Conservation (phyloP, 2,329 filamentous ascomycete species). For the Fusarium sp. region DNA sequence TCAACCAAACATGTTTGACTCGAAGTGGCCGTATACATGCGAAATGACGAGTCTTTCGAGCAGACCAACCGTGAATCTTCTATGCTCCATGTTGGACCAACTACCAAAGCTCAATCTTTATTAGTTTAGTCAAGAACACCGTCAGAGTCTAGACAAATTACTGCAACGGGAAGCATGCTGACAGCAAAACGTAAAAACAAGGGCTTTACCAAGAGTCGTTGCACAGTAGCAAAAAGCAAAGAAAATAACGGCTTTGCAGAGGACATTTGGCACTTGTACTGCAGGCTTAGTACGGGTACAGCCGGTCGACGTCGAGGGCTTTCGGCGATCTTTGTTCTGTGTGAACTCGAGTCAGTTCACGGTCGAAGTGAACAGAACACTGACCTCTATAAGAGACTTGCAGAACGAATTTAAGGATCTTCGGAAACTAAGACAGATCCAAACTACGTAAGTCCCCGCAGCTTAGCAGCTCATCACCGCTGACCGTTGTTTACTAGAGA, state of each 20-base stretch:
- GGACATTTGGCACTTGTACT: background rate
- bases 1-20: conserved; percentile 19
- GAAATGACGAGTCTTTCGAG: conserved; percentile 24
- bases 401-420: background rate
- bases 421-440: conserved; percentile 11
- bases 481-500: conserved; percentile 7
- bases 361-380: background rate
- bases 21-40: conserved; percentile 2
- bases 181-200: conserved; percentile 3
- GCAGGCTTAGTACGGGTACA: background rate
- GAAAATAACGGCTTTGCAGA: background rate
- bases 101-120: background rate
- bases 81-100: conserved; percentile 4
- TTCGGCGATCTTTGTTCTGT: conserved; percentile 13
- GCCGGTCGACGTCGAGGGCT: conserved; percentile 8
- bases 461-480: conserved; percentile 13
- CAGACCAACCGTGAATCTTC: conserved; percentile 15
- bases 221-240: background rate
- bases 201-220: conserved; percentile 25
- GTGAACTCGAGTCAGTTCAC: conserved; percentile 23
- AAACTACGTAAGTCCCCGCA: conserved; percentile 17
- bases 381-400: background rate
- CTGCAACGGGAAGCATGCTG: background rate
- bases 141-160: conserved; percentile 3
- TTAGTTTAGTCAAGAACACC: conserved; percentile 2